Evolutionary conservation across 23 red algal species (phyloP).

Genomic region (Gracilaria gracilis): DNA sequence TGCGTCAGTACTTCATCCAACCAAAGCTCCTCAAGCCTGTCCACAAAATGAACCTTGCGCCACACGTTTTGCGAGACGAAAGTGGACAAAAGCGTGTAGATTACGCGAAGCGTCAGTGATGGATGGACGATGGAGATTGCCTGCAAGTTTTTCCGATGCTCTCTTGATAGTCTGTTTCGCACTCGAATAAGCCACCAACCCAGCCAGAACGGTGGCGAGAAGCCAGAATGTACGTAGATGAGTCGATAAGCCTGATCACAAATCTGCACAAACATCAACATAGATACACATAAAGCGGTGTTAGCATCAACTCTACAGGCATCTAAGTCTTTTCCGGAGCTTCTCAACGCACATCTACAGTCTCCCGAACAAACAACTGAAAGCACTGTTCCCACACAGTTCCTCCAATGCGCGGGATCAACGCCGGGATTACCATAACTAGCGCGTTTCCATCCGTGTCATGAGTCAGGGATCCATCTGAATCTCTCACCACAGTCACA

Average conservation of each 20-base stretch:
- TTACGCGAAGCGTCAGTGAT: conserved; percentile 26
- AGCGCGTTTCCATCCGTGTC: conserved; percentile 41
- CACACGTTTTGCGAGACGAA: conserved; percentile 46
- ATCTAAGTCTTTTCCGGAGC: not conserved
- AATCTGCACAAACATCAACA: conserved; percentile 6
- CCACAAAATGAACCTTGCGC: conserved; percentile 60
- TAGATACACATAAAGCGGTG: not conserved
- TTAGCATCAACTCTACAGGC: not conserved
- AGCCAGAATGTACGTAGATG: conserved; percentile 50
- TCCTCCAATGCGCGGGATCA: conserved; percentile 43
- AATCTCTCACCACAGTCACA: conserved; percentile 25
- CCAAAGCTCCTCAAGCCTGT: conserved; percentile 76
- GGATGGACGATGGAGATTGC: conserved; percentile 62
- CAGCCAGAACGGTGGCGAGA: conserved; percentile 52
- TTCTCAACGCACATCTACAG: conserved; percentile 44
- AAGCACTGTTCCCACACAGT: conserved; percentile 50
- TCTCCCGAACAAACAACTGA: conserved; percentile 57
- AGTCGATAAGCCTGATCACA: conserved; percentile 30
- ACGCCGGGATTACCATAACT: conserved; percentile 53
- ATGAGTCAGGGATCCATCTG: conserved; percentile 1
- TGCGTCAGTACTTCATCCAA: conserved; percentile 49
- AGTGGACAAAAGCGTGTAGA: conserved; percentile 6
- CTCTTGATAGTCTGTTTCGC: conserved; percentile 42
- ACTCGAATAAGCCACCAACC: conserved; percentile 48
- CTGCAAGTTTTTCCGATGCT: conserved; percentile 62